Evolutionary conservation across 192 early-diverging fungal species (phyloP), one percentile per base, ranked within the genome.

Genomic region (Coemansia nantahalensis): DNA sequence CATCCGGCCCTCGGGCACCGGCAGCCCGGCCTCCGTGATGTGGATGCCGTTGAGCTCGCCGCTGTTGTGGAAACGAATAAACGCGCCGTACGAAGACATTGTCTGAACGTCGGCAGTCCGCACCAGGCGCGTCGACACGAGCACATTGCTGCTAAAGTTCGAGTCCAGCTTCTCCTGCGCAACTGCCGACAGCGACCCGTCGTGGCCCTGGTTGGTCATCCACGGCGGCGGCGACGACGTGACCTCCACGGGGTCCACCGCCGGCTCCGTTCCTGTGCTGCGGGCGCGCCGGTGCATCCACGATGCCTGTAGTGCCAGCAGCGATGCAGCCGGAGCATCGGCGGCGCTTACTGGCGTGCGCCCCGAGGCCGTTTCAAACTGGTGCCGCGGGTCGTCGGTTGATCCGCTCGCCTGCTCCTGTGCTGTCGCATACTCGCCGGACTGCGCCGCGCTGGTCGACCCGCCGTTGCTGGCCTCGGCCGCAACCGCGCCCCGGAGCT

Each of bases 51-150:
- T 75, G 43, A 75, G 71, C 48, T 75, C 71, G 40, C 71, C 71
- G 40, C 71, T 75, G 34, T 58, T 54, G 44, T 75, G 71, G 56
- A 68, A 75, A 16, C 71, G 63, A n/a, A 75, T 43, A 60, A 75
- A 75, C 12, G 65, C 62, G 42, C 71, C 71, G 33, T 75, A 75
- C 19, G 71, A 75, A 15, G 71, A 68, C 43, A 68, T 60, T 14
- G 64, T 36, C 43, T 50, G 62, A 33, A 54, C 44, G n/a, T 63
- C 48, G 3, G 45, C 38, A 15, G 43, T 31, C 28, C 28, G 48
- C 32, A 17, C 36, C 34, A 75, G 58, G 19, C 71, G 64, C 34
- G 71, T 66, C 22, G 71, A 75, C 6, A 75, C 50, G 19, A 44
- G 71, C 37, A 68, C 65, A 13, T 44, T 45, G 42, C 51, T 44